These are phyloP conservation scores for Saccharum hybrid DNA, from an alignment of 202 grass and related monocot species.

Conservation along the genomic window DNA sequence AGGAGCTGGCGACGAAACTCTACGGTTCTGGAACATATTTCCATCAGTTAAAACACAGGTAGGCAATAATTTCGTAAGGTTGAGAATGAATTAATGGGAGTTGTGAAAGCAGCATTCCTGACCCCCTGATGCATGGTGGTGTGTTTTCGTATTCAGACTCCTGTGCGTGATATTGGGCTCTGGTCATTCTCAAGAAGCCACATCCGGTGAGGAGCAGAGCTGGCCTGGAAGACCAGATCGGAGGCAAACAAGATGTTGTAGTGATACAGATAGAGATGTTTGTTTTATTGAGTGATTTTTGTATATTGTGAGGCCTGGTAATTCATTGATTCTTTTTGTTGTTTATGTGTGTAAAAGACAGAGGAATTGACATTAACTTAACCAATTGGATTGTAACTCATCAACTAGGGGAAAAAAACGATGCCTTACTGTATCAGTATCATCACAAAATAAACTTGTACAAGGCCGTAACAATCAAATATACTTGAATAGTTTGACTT, in stretches of 20 bases:
- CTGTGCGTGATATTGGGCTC: conserved; percentile 78
- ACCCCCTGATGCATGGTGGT: neutral
- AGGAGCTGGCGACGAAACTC: conserved; percentile 87
- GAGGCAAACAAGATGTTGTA: conserved; percentile 12
- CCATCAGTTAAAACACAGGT: conserved; percentile 82
- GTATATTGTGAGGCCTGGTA: conserved; percentile 56
- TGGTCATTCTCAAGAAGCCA: conserved; percentile 82
- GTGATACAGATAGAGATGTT: conserved; percentile 1
- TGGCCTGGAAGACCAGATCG: neutral
- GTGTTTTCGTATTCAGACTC: conserved; percentile 56
- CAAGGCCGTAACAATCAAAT: neutral
- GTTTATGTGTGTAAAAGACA: neutral
- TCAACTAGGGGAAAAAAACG: neutral
- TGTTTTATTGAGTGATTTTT: conserved; percentile 43
- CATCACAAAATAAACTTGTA: neutral
- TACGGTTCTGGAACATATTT: conserved; percentile 97
- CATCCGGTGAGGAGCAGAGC: conserved; percentile 64
- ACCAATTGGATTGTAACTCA: conserved; percentile 36
- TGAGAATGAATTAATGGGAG: neutral
- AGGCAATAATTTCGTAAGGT: neutral
- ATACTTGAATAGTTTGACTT: neutral
- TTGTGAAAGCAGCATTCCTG: neutral
- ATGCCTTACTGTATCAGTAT: neutral
- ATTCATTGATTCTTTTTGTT: conserved; percentile 36
- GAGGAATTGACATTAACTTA: conserved; percentile 13